These are phyloP conservation scores for Scutellospora calospora DNA, from an alignment of 371 early-diverging fungal species.

Conservation along the genomic window DNA sequence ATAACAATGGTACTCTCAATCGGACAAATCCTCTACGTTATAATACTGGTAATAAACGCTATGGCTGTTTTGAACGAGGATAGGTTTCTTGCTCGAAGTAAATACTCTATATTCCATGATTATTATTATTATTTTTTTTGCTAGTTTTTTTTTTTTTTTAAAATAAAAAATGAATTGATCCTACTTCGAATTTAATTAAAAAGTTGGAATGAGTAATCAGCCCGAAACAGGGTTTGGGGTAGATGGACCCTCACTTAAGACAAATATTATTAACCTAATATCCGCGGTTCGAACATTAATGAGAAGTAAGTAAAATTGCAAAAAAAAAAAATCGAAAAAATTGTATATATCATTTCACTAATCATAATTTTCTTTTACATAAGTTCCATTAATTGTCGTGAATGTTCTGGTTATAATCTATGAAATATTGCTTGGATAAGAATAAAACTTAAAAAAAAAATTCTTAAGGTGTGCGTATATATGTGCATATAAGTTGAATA, in stretches of 20 bases:
- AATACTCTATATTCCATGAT: too few relatives aligned
- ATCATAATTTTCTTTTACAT: background rate
- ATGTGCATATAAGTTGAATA: too few relatives aligned
- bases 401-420: constrained; percentile 88
- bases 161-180: background rate
- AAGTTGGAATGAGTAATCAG: constrained; percentile 76
- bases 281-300: constrained; percentile 92
- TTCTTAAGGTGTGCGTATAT: too few relatives aligned
- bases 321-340: background rate
- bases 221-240: constrained; percentile 74
- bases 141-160: background rate
- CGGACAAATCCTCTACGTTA: constrained; percentile 70
- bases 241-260: constrained; percentile 78
- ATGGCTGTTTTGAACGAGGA: constrained; percentile 95
- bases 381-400: constrained; percentile 86
- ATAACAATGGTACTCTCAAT: constrained; percentile 46
- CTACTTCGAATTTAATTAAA: background rate
- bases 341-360: background rate
- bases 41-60: constrained; percentile 88
- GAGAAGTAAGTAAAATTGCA: constrained; percentile 72
- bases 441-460: background rate
- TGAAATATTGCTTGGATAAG: constrained; percentile 82
- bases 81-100: constrained; percentile 93
- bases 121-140: background rate
- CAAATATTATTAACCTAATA: constrained; percentile 86